Conservation (phyloP, 768 basidiomycete genomes). For the Tulasnella sp. region DNA sequence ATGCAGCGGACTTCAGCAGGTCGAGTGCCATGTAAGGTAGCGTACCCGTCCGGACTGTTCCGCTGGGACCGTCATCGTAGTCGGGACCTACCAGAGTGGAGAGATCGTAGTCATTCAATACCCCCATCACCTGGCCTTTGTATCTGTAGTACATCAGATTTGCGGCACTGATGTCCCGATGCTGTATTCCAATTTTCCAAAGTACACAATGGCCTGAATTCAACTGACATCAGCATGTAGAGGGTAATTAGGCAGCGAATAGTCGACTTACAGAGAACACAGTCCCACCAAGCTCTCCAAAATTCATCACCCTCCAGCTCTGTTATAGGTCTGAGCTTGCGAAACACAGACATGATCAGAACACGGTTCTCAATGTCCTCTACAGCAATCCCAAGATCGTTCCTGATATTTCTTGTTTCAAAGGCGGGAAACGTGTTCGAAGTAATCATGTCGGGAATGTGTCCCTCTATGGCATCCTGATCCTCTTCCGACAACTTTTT, state of each 20-base stretch:
- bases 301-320: constrained; percentile 23
- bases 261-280: constrained; percentile 23
- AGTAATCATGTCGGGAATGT: not conserved
- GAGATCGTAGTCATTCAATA: constrained; percentile 28
- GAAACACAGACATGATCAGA: not conserved
- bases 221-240: constrained; percentile 23
- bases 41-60: constrained; percentile 22
- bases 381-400: not conserved
- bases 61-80: no score
- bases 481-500: no score
- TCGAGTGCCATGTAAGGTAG: constrained; percentile 28
- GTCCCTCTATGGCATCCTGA: no score
- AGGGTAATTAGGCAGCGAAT: no score
- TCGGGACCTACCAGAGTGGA: no score
- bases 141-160: constrained; percentile 25
- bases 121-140: constrained; percentile 14
- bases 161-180: constrained; percentile 25
- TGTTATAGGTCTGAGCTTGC: constrained; percentile 19
- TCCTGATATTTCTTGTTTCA: not conserved
- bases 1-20: constrained; percentile 18
- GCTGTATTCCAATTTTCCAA: constrained; percentile 22
- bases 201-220: constrained; percentile 23
- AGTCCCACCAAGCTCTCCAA: constrained; percentile 21
- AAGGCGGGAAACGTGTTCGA: not conserved
- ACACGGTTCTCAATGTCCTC: not conserved